Evolutionary conservation across 1,284 basidiomycete genomes (phyloP).

Genomic region (Moesziomyces sp.): DNA sequence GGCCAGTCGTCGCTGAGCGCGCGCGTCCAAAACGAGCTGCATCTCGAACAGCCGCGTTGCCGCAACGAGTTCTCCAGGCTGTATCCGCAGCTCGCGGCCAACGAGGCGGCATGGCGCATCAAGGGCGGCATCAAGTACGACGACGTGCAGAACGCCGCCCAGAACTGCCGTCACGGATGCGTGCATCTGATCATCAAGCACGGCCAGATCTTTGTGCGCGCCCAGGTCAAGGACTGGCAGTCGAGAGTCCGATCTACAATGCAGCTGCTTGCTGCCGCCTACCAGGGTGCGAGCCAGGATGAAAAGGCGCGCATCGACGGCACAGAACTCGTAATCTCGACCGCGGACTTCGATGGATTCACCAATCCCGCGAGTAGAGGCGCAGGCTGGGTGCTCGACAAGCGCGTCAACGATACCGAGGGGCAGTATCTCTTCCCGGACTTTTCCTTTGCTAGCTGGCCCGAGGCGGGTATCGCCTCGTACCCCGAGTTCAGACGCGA

Average conservation of each 20-base stretch:
- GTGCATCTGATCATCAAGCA: slow-evolving; percentile 42
- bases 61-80: slow-evolving; percentile 42
- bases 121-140: slow-evolving; percentile 36
- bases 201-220: slow-evolving; percentile 40
- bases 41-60: slow-evolving; percentile 21
- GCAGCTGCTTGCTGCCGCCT: slow-evolving; percentile 28
- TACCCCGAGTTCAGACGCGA: slow-evolving; percentile 38
- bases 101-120: slow-evolving; percentile 24
- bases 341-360: slow-evolving; percentile 45
- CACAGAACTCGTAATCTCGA: slow-evolving; percentile 34
- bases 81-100: slow-evolving; percentile 43
- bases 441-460: slow-evolving; percentile 53
- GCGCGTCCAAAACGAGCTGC: slow-evolving; percentile 12
- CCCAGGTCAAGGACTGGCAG: slow-evolving; percentile 44
- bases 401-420: slow-evolving; percentile 15
- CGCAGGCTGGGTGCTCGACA: slow-evolving; percentile 46
- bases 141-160: slow-evolving; percentile 31
- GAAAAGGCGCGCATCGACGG: slow-evolving; percentile 30
- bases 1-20: slow-evolving; percentile 5
- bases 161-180: slow-evolving; percentile 33
- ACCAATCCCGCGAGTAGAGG: slow-evolving; percentile 23
- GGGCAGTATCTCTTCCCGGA: slow-evolving; percentile 50
- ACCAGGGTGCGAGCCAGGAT: slow-evolving; percentile 21
- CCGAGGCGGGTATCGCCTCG: slow-evolving; percentile 48
- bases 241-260: slow-evolving; percentile 25